These are phyloP conservation scores for Triticum turgidum DNA, from an alignment of 176 grass and related monocot genomes.

Conservation along the genomic window DNA sequence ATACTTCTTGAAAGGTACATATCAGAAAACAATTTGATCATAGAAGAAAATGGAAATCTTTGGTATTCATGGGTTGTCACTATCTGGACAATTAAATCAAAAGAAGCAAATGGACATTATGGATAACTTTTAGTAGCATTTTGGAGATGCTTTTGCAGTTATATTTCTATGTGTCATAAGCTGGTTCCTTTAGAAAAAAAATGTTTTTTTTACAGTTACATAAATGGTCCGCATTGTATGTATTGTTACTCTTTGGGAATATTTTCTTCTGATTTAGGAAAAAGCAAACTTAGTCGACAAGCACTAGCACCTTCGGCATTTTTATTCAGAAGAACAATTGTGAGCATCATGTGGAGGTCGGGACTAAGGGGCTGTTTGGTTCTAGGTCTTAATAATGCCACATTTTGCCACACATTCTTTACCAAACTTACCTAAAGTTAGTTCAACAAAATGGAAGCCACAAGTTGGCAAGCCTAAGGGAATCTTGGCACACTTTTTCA, in stretches of 20 bases:
- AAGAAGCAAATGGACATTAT: neutral
- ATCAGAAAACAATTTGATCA: neutral
- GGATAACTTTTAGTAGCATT: neutral
- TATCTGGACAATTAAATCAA: neutral
- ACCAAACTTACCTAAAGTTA: too few species aligned
- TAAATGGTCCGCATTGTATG: neutral
- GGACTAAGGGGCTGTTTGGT: too few species aligned
- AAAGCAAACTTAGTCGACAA: neutral
- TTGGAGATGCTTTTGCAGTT: neutral
- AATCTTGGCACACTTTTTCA: too few species aligned
- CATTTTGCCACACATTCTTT: too few species aligned
- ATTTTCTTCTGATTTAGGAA: neutral
- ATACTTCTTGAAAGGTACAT: neutral
- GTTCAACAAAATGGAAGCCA: too few species aligned
- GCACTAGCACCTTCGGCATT: neutral
- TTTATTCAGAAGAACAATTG: neutral
- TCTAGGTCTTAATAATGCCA: too few species aligned
- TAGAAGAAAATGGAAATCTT: neutral
- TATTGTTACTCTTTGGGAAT: neutral
- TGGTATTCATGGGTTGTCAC: neutral
- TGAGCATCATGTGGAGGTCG: neutral
- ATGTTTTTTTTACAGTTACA: neutral
- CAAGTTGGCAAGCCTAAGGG: too few species aligned
- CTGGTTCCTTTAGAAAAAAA: neutral
- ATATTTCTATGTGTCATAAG: neutral